Percentiles rank a stretch among this genome's conserved stretches.
These are phyloP conservation scores for Rhexocercosporidium sp. DNA, from an alignment of 2,329 filamentous ascomycete species.

Conservation along the genomic window DNA sequence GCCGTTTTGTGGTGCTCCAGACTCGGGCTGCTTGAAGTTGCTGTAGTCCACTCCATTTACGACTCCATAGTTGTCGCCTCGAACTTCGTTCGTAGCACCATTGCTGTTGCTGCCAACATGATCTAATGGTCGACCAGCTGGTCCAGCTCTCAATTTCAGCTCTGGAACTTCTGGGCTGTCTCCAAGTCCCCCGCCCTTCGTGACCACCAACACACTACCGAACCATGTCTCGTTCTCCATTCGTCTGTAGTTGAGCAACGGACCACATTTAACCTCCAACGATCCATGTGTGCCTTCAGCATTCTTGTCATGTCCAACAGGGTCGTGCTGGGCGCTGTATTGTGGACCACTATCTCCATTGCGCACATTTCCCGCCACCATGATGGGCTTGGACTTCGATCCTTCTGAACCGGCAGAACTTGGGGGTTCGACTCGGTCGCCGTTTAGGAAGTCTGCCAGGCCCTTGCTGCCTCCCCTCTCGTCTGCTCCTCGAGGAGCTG, in stretches of 20 bases:
- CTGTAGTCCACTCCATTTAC: conserved; percentile 40
- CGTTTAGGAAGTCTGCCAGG: conserved; percentile 62
- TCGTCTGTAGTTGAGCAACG: conserved; percentile 77
- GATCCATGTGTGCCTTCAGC: conserved; percentile 33
- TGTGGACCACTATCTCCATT: conserved; percentile 10
- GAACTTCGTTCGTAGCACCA: conserved; percentile 15
- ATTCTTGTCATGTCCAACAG: conserved; percentile 3
- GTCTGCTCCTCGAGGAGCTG: conserved; percentile 48
- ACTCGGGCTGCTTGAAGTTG: conserved; percentile 34
- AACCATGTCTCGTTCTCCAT: conserved; percentile 76
- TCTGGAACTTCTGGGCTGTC: conserved; percentile 61
- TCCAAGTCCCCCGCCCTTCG: conserved; percentile 68
- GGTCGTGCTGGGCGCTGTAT: conserved; percentile 21
- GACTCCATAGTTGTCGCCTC: conserved; percentile 35
- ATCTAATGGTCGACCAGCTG: conserved; percentile 14
- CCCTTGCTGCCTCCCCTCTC: conserved; percentile 52
- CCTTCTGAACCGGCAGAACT: conserved; percentile 32
- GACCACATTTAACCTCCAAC: conserved; percentile 71
- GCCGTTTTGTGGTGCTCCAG: conserved; percentile 3
- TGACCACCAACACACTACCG: conserved; percentile 86
- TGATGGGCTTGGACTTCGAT: conserved; percentile 54
- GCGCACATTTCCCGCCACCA: conserved; percentile 40
- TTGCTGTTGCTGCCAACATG: conserved; percentile 25
- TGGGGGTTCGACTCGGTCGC: conserved; percentile 50
- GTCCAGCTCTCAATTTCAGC: conserved; percentile 54